A percentile compares a stretch with the other conserved stretches of the same genome.
Evolutionary conservation across 2,329 filamentous ascomycete genomes (phyloP).

Genomic region (Cercospora zeae-maydis): DNA sequence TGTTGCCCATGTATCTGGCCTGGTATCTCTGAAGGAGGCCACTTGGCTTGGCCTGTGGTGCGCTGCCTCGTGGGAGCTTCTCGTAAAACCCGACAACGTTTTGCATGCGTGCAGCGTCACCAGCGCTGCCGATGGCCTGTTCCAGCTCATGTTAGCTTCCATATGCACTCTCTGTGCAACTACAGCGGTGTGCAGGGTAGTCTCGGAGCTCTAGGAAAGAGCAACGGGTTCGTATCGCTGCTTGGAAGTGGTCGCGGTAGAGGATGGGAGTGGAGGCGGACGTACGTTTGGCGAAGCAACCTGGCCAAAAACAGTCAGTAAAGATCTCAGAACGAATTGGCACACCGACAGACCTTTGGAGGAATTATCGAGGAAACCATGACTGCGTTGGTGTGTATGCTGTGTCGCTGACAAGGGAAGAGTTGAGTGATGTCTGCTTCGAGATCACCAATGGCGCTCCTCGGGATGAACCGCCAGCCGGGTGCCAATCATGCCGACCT

Average conservation of each 20-base stretch:
- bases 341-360: conserved; percentile 73
- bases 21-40: conserved; percentile 88
- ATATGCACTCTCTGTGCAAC: neutral
- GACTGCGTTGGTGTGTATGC: conserved; percentile 26
- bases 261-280: conserved; percentile 24
- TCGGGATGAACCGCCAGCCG: neutral
- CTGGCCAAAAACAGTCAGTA: conserved; percentile 45
- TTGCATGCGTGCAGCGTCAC: conserved; percentile 96
- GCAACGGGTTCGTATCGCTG: neutral
- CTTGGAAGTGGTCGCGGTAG: conserved; percentile 10
- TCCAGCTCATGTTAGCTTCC: conserved; percentile 27
- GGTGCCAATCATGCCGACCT: conserved; percentile 7
- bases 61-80: conserved; percentile 89
- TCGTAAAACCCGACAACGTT: conserved; percentile 98
- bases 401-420: conserved; percentile 22
- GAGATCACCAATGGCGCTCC: conserved; percentile 13
- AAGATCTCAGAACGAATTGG: conserved; percentile 28
- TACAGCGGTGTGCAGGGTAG: neutral
- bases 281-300: conserved; percentile 81
- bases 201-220: neutral
- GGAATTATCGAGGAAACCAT: conserved; percentile 87
- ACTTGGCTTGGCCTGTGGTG: conserved; percentile 75
- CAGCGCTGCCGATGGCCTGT: conserved; percentile 89
- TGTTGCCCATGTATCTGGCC: conserved; percentile 86
- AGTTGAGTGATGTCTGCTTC: conserved; percentile 6